Conservation (phyloP, 1,284 basidiomycete genomes). For the Mycosarcoma mackinlayi region DNA sequence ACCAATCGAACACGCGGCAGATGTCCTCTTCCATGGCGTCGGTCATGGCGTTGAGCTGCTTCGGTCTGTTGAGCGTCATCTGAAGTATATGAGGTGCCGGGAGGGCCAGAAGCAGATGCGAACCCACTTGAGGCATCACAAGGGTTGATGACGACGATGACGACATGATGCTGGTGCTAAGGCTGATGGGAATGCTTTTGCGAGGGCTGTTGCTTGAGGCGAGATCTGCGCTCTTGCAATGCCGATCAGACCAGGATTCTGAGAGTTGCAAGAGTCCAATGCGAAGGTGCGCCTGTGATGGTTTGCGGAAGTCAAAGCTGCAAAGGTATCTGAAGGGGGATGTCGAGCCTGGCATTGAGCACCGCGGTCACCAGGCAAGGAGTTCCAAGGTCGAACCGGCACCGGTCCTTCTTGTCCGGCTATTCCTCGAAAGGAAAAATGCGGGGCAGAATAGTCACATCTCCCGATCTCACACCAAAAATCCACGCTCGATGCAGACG, state of each 20-base stretch:
- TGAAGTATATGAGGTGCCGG: constrained; percentile 72
- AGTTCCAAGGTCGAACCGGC: constrained; percentile 15
- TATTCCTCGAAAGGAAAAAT: constrained; percentile 15
- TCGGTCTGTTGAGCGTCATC: constrained; percentile 80
- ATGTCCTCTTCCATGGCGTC: constrained; percentile 73
- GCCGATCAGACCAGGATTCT: no score
- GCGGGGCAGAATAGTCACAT: constrained; percentile 17
- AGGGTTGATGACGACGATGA: constrained; percentile 21
- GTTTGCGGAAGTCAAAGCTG: no score
- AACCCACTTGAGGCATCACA: constrained; percentile 51
- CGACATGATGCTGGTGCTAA: constrained; percentile 14
- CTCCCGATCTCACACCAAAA: constrained; percentile 4
- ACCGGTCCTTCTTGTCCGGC: constrained; percentile 27
- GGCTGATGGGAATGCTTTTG: no score
- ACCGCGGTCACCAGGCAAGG: constrained; percentile 12
- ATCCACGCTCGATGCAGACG: no score
- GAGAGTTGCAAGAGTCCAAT: neutral
- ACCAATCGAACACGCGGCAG: constrained; percentile 77
- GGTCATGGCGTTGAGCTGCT: constrained; percentile 78
- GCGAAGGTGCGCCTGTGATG: neutral
- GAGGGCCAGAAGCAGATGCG: constrained; percentile 50
- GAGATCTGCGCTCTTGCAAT: no score
- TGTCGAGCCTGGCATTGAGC: neutral
- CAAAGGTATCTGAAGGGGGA: no score
- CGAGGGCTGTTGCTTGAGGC: no score